Base-by-base conservation (phyloP, 1,139 yeast species). In the Lodderomyces margitis region DNA sequence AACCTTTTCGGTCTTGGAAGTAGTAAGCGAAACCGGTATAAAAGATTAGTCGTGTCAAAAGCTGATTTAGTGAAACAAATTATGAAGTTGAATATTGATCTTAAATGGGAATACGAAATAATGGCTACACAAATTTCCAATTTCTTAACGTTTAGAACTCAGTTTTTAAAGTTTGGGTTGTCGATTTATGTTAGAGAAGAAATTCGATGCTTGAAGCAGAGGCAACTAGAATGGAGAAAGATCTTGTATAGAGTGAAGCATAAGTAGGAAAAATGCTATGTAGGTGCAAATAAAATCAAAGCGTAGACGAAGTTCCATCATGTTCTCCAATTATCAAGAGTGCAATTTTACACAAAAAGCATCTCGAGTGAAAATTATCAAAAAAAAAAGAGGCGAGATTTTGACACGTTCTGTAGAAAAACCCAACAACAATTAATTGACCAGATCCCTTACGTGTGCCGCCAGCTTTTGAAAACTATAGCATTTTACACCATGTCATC, bases 51-150 rank as follows among this genome's bases (percentile, higher is more conserved):
- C 4, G 38, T 56, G 14, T 35, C 53, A 15, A 70, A 69, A 44
- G 56, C 68, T 5, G 74, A 68, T 16, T 59, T 61, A 38, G 61
- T 68, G 28, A 60, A 62, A 41, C 54, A 55, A 39, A 62, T 71
- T 40, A 55, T 65, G 60, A 59, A 51, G 14, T 48, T 72, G 32
- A 69, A 66, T 42, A 39, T 49, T n/a, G 70, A 63, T 19, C 57
- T 78, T 33, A 77, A 72, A 47, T 50, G 55, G 39, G 71, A 68
- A 21, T 86, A 84, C 57, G 91, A 83, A 53, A 53, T 58, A 3
- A 53, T 83, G 9, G 89, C 91, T 0, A 72, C 78, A 38, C 86
- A 81, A 52, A 66, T 83, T 16, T 81, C 83, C 39, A 74, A 72
- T 40, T 81, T 76, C 46, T 60, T 83, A 46, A 68, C 64, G 42